phyloP scores from a whole-genome alignment of 2,329 filamentous ascomycete species.

The Blumeria graminis region DNA sequence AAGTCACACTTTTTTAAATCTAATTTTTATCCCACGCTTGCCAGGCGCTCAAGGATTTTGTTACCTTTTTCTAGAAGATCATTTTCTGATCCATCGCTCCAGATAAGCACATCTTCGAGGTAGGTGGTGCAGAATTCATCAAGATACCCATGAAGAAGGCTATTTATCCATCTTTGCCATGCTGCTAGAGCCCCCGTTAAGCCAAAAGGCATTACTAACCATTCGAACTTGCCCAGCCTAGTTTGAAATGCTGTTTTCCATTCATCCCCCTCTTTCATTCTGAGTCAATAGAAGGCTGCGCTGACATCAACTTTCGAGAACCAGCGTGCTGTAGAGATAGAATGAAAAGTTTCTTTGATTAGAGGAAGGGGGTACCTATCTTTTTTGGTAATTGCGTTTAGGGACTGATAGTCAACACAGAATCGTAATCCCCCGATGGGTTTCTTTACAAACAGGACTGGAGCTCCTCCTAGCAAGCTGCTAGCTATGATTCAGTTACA shows the following conservation, averaged over 20 bases:
- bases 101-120: background rate
- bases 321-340: background rate
- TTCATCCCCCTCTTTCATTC: background rate
- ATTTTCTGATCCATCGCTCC: background rate
- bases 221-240: background rate
- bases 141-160: background rate
- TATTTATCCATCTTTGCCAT: background rate
- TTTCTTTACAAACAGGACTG: background rate
- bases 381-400: background rate
- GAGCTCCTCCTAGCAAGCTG: background rate
- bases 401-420: background rate
- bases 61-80: background rate
- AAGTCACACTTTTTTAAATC: background rate
- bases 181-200: background rate
- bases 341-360: background rate
- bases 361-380: background rate
- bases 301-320: background rate
- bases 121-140: background rate
- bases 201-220: background rate
- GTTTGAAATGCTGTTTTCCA: background rate
- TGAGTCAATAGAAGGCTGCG: background rate
- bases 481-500: background rate
- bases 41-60: background rate
- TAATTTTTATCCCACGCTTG: background rate
- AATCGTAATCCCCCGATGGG: background rate